Evolutionary conservation across 768 basidiomycete genomes (phyloP).

Genomic region (Serendipita sp.): DNA sequence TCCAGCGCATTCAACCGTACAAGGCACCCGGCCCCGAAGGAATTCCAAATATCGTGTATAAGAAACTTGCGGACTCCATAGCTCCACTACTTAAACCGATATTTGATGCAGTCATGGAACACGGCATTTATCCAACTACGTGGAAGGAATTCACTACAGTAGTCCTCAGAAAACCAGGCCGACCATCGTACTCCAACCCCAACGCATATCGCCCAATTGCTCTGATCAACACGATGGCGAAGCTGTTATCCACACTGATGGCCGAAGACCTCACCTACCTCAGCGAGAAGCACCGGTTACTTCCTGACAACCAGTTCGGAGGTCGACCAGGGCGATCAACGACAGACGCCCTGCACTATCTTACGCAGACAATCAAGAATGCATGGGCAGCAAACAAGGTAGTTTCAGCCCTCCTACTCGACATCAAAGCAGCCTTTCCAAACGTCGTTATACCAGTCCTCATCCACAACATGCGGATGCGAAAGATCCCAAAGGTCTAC

Average conservation of each 20-base stretch:
- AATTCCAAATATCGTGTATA: no score
- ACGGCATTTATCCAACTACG: constrained; percentile 5
- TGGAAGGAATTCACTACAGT: constrained; percentile 13
- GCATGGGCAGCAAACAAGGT: neutral
- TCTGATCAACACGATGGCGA: constrained; percentile 16
- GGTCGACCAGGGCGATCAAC: constrained; percentile 1
- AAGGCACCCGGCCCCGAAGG: constrained; percentile 12
- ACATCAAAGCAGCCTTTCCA: constrained; percentile 7
- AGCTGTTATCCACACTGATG: constrained; percentile 16
- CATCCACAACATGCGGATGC: neutral
- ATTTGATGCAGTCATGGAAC: neutral
- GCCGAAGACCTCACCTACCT: constrained; percentile 10
- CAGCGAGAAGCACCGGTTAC: neutral
- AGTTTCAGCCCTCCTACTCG: neutral
- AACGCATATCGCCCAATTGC: constrained; percentile 19
- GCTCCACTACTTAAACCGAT: no score
- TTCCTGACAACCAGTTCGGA: neutral
- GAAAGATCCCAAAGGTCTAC: constrained; percentile 7
- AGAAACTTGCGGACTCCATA: no score
- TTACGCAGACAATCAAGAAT: neutral
- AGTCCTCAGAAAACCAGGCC: constrained; percentile 16
- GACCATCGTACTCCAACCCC: constrained; percentile 14
- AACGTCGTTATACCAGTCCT: neutral
- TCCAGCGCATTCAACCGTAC: neutral
- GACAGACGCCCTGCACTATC: constrained; percentile 3